Base-by-base conservation (phyloP, 179 eudicot genomes). In the Beta lomatogona region DNA sequence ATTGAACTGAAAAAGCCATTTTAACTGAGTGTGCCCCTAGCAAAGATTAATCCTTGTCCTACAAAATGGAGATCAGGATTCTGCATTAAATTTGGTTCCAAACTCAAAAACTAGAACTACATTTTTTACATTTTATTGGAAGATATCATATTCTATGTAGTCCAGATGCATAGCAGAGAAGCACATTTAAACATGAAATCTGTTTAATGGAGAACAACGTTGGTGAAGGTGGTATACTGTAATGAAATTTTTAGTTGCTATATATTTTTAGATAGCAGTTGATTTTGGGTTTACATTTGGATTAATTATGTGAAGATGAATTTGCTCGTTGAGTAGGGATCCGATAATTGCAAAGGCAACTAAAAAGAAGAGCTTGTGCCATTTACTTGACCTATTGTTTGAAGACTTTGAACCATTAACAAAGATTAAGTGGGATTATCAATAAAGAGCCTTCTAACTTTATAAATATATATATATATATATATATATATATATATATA, bases 311-410 rank as follows among this genome's bases (percentile, higher is more conserved):
- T 66, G 15, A 69, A 45, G 79, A 77, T 25, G 53, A 5, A 21
- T 14, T 31, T 55, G 41, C 13, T 31, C 44, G 14, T 44, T 68
- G 64, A 52, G 61, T 25, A 25, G 28, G 54, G 16, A 61, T 46
- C 65, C 9, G 28, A 65, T 53, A 15, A 9, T 15, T 9, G 36
- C 13, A 41, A 16, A 19, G 52, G 5, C 57, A 58, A 57, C 75
- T 58, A 11, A 52, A 41, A 18, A 22, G 50, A 50, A 48, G 21
- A 25, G 44, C 61, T 44, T 44, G 60, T 5, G 36, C 18, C 5
- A 15, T 72, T 77, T 71, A 22, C 14, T 78, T 61, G 48, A 53
- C 73, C 22, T n/a, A 41, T 9, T 73, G 53, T 71, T 45, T 60
- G 16, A 59, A 7, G 5, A 46, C 50, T 25, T 25, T 25, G 28